phyloP scores from a whole-genome alignment of 352 stramenopile genomes.

The Globisporangium solare region DNA sequence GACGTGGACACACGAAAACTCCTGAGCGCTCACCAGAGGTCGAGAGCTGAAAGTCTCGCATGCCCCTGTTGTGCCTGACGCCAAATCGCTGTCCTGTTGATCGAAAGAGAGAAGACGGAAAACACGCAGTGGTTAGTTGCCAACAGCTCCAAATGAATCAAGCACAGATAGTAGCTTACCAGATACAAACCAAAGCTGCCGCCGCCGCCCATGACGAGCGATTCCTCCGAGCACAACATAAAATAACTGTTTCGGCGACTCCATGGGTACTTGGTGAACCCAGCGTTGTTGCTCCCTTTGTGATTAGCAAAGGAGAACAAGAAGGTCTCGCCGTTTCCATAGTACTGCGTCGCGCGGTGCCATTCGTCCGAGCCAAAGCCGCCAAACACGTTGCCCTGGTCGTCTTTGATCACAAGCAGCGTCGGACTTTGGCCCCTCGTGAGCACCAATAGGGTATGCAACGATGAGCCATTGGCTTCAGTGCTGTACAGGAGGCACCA shows the following conservation, averaged over 20 bases:
- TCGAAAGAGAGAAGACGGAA: slow-evolving; percentile 7
- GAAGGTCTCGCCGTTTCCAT: slow-evolving; percentile 84
- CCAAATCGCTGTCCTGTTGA: slow-evolving; percentile 77
- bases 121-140: slow-evolving; percentile 4
- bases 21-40: slow-evolving; percentile 67
- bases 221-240: slow-evolving; percentile 88
- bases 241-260: slow-evolving; percentile 90
- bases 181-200: slow-evolving; percentile 88
- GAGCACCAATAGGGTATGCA: slow-evolving; percentile 68
- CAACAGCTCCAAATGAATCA: neutral
- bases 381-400: slow-evolving; percentile 74
- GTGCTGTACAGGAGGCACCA: slow-evolving; percentile 83
- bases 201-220: slow-evolving; percentile 87
- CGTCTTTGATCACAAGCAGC: slow-evolving; percentile 78
- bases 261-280: slow-evolving; percentile 81
- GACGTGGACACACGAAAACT: slow-evolving; percentile 78
- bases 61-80: slow-evolving; percentile 72
- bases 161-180: slow-evolving; percentile 28
- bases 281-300: slow-evolving; percentile 7
- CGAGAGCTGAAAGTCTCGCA: slow-evolving; percentile 87
- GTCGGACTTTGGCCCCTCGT: slow-evolving; percentile 71
- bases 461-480: slow-evolving; percentile 66
- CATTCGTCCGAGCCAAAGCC: slow-evolving; percentile 79
- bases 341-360: slow-evolving; percentile 81
- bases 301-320: slow-evolving; percentile 78